phyloP scores from a whole-genome alignment of 2,329 filamentous ascomycete genomes.

The Endoconidiophora polonica region DNA sequence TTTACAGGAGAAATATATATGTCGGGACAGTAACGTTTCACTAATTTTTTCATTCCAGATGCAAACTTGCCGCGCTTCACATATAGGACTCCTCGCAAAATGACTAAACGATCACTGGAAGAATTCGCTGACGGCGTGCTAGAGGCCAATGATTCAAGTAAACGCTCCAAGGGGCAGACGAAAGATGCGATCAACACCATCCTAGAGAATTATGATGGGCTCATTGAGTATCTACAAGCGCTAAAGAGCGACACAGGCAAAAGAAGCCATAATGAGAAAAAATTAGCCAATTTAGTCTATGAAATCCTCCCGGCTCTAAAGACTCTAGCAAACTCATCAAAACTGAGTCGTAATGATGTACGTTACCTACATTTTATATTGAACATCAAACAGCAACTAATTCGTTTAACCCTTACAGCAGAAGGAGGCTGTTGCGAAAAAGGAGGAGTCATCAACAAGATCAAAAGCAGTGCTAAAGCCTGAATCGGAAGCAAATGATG shows the following conservation, averaged over 20 bases:
- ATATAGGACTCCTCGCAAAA: neutral
- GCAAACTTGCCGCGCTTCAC: neutral
- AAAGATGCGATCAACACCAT: constrained; percentile 19
- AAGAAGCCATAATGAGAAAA: constrained; percentile 14
- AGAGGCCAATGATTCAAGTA: constrained; percentile 8
- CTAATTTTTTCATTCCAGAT: neutral
- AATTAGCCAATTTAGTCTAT: constrained; percentile 15
- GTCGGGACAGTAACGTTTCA: neutral
- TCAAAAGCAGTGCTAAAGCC: neutral
- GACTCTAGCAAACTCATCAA: constrained; percentile 12
- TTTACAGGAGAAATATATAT: neutral
- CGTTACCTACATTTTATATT: neutral
- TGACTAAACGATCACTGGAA: constrained; percentile 13
- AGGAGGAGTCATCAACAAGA: neutral
- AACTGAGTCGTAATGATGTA: constrained; percentile 3
- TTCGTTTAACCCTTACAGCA: neutral
- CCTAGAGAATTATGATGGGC: constrained; percentile 22
- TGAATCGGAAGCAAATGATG: neutral
- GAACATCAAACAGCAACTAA: neutral
- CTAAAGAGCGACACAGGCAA: constrained; percentile 17
- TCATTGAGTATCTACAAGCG: constrained; percentile 24
- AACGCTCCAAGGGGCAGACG: constrained; percentile 14
- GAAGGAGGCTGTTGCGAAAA: neutral
- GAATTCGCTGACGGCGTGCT: constrained; percentile 4
- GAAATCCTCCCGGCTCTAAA: constrained; percentile 19